phyloP scores from a whole-genome alignment of 306 rosid species.

The Prunus persica region Prunus_persica_NCBIv2 NC_034009.1:21084501-21085000 shows the following conservation, averaged over 20 bases:
- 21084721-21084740: background rate
- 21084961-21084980: background rate
- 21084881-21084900: background rate
- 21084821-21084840: background rate
- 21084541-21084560: slow-evolving; percentile 7
- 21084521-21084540: slow-evolving; percentile 14
- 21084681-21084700: background rate
- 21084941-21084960: background rate
- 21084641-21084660: background rate
- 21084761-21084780: background rate
- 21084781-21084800: background rate
- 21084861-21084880: background rate
- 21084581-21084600: background rate
- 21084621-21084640: background rate
- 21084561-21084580: background rate
- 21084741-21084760: background rate
- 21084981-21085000: background rate
- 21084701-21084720: background rate
- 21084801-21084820: background rate
- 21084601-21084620: background rate
- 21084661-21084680: background rate
- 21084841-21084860: background rate
- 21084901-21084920: background rate
- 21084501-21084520: background rate
- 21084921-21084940: background rate